Conservation (phyloP, 2,329 filamentous ascomycete species). For the Pyricularia pennisetigena region DNA sequence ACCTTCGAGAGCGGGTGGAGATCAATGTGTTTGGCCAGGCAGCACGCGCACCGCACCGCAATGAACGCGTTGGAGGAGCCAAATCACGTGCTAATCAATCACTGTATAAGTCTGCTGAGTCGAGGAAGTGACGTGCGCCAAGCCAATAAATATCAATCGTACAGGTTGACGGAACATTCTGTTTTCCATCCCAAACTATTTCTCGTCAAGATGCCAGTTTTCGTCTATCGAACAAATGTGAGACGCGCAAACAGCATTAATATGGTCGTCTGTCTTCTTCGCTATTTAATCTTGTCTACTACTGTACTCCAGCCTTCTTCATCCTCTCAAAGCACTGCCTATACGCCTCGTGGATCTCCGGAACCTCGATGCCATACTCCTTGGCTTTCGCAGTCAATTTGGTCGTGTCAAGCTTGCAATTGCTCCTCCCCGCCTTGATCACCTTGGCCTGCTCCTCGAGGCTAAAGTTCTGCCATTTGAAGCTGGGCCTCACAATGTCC, state of each 20-base stretch:
- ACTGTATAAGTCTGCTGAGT: no score
- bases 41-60: not conserved
- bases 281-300: conserved; percentile 9
- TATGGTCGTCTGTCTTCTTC: not conserved
- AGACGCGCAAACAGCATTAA: not conserved
- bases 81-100: conserved; percentile 1
- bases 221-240: not conserved
- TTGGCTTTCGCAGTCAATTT: conserved; percentile 51
- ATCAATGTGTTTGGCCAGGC: not conserved
- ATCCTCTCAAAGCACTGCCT: conserved; percentile 53
- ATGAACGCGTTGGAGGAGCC: not conserved
- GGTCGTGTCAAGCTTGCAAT: conserved; percentile 53
- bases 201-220: not conserved
- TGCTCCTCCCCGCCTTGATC: conserved; percentile 57
- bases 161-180: not conserved
- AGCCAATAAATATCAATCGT: not conserved
- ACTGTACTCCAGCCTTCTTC: conserved; percentile 44
- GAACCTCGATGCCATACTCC: conserved; percentile 47
- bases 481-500: conserved; percentile 49
- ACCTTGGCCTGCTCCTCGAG: conserved; percentile 58
- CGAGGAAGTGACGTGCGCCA: not conserved
- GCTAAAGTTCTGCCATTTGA: conserved; percentile 56
- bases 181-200: not conserved
- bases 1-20: not conserved
- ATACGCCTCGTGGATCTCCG: conserved; percentile 54